phyloP scores from a whole-genome alignment of 331 rosid genomes.

The Quercus phellos region DNA sequence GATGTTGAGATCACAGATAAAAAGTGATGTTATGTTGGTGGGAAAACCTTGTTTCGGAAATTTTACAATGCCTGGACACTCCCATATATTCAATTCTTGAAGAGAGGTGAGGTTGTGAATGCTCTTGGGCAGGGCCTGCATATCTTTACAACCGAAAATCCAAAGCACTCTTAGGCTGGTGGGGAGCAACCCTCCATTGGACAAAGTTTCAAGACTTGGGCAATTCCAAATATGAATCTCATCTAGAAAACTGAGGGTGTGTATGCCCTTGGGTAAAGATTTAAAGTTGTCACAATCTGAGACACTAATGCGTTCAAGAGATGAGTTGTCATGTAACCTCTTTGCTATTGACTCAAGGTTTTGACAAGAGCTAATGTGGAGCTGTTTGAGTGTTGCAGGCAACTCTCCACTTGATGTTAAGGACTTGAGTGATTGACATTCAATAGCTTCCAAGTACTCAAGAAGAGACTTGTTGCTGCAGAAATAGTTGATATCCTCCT shows the following conservation, averaged over 20 bases:
- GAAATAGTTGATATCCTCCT: neutral
- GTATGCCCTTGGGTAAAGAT: constrained; percentile 16
- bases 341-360: constrained; percentile 8
- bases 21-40: neutral
- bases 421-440: constrained; percentile 24
- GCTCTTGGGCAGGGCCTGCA: neutral
- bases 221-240: constrained; percentile 3
- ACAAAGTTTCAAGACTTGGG: neutral
- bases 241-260: constrained; percentile 4
- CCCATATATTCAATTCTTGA: neutral
- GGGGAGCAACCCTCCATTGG: neutral
- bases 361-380: constrained; percentile 5
- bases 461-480: neutral
- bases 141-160: neutral
- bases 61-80: neutral
- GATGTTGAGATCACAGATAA: constrained; percentile 1
- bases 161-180: neutral
- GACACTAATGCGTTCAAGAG: constrained; percentile 12
- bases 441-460: constrained; percentile 1
- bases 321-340: neutral
- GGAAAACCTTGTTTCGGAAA: constrained; percentile 5
- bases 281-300: constrained; percentile 6
- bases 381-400: constrained; percentile 4
- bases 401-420: constrained; percentile 3
- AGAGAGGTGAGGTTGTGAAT: constrained; percentile 2